Evolutionary conservation across 441 rosid species (phyloP), one percentile per base, ranked within the genome.

Genomic region (Gossypium davidsonii): DNA sequence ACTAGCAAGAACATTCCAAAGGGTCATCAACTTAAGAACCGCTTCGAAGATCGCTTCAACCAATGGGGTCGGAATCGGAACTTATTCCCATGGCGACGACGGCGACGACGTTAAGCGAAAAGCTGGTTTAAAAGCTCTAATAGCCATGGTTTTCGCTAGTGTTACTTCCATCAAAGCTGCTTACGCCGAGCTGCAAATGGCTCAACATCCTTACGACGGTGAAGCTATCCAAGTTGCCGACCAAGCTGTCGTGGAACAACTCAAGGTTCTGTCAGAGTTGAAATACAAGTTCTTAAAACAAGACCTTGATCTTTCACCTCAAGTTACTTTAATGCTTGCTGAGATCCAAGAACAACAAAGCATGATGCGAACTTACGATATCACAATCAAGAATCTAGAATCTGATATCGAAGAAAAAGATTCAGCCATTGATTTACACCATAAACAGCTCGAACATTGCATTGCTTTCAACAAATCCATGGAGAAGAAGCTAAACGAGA

Each of bases 291-390:
- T 87, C 64, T 49, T 85, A 1, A 85, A 83, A 75, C 86, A 83
- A 21, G 85, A 89, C 25, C 80, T 89, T 72, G 84, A 89, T 75
- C 81, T 87, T 2, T 86, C 90, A 0, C 94, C 91, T 7, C 94
- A 87, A 6, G 89, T 89, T 11, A 86, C 94, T 42, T 49, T 86
- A 58, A 85, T 89, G 87, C 72, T 89, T 0, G 90, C 94, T 1
- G 91, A 89, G 86, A 84, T 89, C 71, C 94, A 86, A 15, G 94
- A 89, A 71, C 94, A 89, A 74, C 94, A 89, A 83, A 83, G 89
- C 57, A 77, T 89, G 78, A 84, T 87, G 84, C 84, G 78, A 71
- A 89, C 89, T 12, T 89, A 81, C 70, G 90, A 85, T 77, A 84
- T 89, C 75, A 83, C 86, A 0, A 79, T 83, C 49, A 87, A 81